Percentiles rank a stretch among this genome's conserved stretches.
These are phyloP conservation scores for Solanum dulcamara DNA, from an alignment of 257 asterid species.

Conservation along the genomic window DNA sequence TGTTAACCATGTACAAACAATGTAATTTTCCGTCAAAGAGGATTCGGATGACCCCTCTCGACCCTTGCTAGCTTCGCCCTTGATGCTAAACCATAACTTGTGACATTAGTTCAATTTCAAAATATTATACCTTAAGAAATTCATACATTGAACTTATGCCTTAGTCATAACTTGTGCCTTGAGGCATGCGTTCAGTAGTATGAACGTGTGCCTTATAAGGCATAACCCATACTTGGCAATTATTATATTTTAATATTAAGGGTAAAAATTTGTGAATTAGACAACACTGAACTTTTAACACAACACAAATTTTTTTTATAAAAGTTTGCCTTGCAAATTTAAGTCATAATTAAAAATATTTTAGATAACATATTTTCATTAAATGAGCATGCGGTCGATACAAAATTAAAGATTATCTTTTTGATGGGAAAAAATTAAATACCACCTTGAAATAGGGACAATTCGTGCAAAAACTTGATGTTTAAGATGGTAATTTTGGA, in stretches of 20 bases:
- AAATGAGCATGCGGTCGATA: neutral
- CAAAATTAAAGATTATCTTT: neutral
- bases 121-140: no score
- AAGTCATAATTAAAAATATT: neutral
- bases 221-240: neutral
- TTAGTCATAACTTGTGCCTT: neutral
- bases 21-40: no score
- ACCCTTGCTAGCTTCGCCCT: no score
- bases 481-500: neutral
- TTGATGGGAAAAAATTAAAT: neutral
- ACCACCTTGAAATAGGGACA: neutral
- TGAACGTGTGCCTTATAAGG: neutral
- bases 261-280: no score
- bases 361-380: no score
- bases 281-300: no score
- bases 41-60: no score
- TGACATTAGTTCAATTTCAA: neutral
- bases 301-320: no score
- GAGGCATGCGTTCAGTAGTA: neutral
- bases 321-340: neutral
- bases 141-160: neutral
- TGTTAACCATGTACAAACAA: no score
- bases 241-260: no score
- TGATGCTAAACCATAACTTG: neutral
- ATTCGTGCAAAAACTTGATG: neutral